These are phyloP conservation scores for Limonium bicolor DNA, from an alignment of 148 eudicot species.

Conservation along the genomic window DNA sequence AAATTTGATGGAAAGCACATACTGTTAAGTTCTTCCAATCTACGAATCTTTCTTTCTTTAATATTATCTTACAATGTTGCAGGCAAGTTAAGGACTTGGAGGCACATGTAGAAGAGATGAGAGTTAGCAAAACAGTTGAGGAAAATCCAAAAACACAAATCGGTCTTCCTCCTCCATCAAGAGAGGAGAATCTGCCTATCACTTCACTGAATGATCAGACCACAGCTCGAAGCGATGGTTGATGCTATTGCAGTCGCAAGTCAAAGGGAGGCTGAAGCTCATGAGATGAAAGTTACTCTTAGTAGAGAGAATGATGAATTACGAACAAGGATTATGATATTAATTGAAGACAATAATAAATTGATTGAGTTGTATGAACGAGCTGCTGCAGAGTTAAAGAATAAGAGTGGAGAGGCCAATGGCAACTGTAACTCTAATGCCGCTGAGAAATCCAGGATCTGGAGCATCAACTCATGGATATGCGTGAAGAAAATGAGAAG, in stretches of 20 bases:
- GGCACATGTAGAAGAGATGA: constrained; percentile 38
- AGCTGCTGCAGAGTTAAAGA: constrained; percentile 39
- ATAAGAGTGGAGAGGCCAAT: constrained; percentile 8
- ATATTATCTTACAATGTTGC: constrained; percentile 14
- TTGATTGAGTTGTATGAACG: constrained; percentile 79
- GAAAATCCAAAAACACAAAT: constrained; percentile 16
- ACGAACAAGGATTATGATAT: constrained; percentile 54
- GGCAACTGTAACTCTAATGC: constrained; percentile 38
- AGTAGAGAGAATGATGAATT: constrained; percentile 87
- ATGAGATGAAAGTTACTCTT: constrained; percentile 56
- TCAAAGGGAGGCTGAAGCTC: constrained; percentile 97
- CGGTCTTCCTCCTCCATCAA: constrained; percentile 22
- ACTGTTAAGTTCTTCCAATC: not conserved
- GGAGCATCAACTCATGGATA: constrained; percentile 27
- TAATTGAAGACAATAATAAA: constrained; percentile 78
- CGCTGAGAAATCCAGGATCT: constrained; percentile 17
- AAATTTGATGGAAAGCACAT: not conserved
- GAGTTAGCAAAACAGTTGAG: constrained; percentile 26
- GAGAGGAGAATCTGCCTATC: constrained; percentile 15
- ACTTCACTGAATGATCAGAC: constrained; percentile 38
- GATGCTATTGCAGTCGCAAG: constrained; percentile 93
- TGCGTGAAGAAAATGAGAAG: constrained; percentile 54
- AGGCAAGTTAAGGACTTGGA: constrained; percentile 45
- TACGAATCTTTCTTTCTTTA: not conserved
- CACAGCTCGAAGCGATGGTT: constrained; percentile 85